These are phyloP conservation scores for Pharus latifolius DNA, from an alignment of 176 grass and related monocot genomes.

Conservation along the genomic window DNA sequence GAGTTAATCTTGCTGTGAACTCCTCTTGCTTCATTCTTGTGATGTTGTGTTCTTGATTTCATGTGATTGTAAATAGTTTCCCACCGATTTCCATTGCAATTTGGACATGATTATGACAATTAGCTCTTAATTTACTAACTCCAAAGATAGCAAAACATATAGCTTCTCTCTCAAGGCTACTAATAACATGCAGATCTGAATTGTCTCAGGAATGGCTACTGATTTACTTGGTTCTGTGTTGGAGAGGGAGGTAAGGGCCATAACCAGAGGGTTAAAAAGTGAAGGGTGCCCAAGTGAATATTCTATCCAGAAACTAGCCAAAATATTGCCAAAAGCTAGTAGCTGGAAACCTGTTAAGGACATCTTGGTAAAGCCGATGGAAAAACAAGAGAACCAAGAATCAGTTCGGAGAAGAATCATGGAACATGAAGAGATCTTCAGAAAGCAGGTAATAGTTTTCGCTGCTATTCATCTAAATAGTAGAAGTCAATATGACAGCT, in stretches of 20 bases:
- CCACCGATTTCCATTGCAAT: neutral
- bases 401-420: constrained; percentile 57
- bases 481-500: neutral
- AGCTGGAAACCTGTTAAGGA: constrained; percentile 3
- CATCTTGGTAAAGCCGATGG: constrained; percentile 38
- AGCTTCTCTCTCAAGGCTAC: neutral
- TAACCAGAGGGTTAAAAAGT: constrained; percentile 7
- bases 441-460: constrained; percentile 51
- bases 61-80: neutral
- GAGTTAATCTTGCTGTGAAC: constrained; percentile 5
- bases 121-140: too few relatives aligned
- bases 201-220: constrained; percentile 42
- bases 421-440: constrained; percentile 72
- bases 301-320: constrained; percentile 15
- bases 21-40: constrained; percentile 1
- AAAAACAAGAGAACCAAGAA: constrained; percentile 37
- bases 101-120: neutral
- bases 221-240: constrained; percentile 28
- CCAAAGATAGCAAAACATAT: too few relatives aligned
- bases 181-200: constrained; percentile 15
- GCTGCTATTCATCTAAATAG: neutral
- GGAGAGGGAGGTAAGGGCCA: constrained; percentile 18
- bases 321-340: constrained; percentile 30
- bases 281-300: constrained; percentile 19
- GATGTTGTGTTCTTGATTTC: neutral